Evolutionary conservation across 345 rosid genomes (phyloP).

Genomic region (Syzygium aqueum): DNA sequence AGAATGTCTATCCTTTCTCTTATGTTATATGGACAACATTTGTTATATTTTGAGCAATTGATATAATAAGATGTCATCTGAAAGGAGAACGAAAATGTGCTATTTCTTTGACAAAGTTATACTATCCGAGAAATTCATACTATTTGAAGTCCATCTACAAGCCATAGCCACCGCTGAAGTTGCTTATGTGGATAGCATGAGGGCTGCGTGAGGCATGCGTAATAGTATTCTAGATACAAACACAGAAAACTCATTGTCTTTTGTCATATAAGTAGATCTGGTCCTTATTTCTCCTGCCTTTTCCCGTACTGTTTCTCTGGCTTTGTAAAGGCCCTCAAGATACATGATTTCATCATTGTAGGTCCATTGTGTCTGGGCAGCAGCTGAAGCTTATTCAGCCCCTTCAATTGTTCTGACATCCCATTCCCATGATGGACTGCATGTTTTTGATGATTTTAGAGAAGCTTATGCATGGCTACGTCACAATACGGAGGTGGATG

Average conservation of each 20-base stretch:
- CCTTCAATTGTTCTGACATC: conserved; percentile 96
- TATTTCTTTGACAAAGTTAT: background rate
- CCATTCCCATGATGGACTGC: conserved; percentile 63
- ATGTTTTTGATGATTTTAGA: conserved; percentile 97
- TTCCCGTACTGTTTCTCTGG: background rate
- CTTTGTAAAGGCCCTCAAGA: background rate
- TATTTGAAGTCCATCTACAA: background rate
- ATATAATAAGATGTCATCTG: background rate
- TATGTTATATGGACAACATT: background rate
- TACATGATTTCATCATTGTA: conserved; percentile 13
- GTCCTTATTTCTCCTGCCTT: background rate
- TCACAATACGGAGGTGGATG: conserved; percentile 99
- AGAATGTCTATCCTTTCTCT: background rate
- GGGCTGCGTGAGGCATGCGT: background rate
- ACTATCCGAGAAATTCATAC: background rate
- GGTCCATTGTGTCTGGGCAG: conserved; percentile 99
- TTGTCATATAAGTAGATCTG: background rate
- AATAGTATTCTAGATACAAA: background rate
- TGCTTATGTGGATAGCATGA: background rate
- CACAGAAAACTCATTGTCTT: background rate
- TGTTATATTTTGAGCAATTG: background rate
- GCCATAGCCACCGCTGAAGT: background rate
- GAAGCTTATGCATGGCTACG: conserved; percentile 95
- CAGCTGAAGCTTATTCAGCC: conserved; percentile 99
- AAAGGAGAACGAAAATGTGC: background rate